Evolutionary conservation across 2,329 filamentous ascomycete genomes (phyloP), one percentile per base, ranked within the genome.

Genomic region (Trichoderma koningiopsis): DNA sequence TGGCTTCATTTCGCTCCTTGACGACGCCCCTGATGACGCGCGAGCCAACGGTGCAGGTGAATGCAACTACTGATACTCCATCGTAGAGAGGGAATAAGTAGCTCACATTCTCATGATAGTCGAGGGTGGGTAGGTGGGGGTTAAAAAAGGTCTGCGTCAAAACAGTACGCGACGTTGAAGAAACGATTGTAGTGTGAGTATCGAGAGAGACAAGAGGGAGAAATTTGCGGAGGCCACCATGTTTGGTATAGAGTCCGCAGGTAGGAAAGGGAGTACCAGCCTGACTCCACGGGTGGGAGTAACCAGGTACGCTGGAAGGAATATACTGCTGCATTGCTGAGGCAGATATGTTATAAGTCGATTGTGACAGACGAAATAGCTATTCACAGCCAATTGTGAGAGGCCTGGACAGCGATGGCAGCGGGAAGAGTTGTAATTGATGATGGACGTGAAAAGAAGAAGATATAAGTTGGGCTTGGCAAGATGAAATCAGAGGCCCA

Each of bases 41-140:
- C 37, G 83, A 79, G 40, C 85, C 89, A 58, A 93, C 83, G 16
- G 82, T 86, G 78, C 90, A 93, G 5, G 82, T 85, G 72, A 93
- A 94, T 4, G 82, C 84, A 8, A 90, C 89, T 0, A 94, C 88
- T 7, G 87, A 90, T 19, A 92, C 88, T 11, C 91, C 91, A 74
- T 92, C 89, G 72, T 90, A 92, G 0, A 94, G 82, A 0, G 91
- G 91, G 71, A 94, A 93, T 0, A 85, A 84, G 76, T 94, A 94
- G 16, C 83, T 82, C 19, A 88, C 84, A 74, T 92, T 79, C 11
- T 78, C 72, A 16, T 80, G 72, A 24, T 22, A n/a, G 4, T 4
- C 4, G 1, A 71, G 5, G 0, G 56, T 37, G 0, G 71, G 53
- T 19, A 70, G 59, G 2, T 83, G 82, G 0, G 87, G 84, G 71